Base-by-base conservation (phyloP, 2,329 filamentous ascomycete species). In the Aspergillus transmontanensis region DNA sequence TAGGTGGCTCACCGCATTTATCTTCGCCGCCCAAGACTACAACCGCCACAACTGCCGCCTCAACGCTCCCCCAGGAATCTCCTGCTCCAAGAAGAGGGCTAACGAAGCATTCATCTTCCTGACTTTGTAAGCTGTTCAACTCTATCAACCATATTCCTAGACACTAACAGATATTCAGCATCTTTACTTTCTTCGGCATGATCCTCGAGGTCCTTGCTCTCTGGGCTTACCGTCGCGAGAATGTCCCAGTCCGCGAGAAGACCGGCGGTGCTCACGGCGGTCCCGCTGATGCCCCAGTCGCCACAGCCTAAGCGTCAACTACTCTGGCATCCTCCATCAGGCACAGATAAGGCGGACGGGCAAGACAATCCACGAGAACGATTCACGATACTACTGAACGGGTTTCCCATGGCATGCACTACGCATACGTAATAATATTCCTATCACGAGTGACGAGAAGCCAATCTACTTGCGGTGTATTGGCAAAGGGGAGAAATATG, bases 11-110 rank as follows among this genome's bases (percentile, higher is more conserved):
- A 82, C 81, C 1, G 73, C 79, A 21, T 83, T 83, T 69, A 80
- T 83, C 68, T 82, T 83, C 72, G 69, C 80, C 1, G 77, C 80
- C 5, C 76, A 82, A 71, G 80, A 82, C 74, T 83, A 82, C 68
- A 71, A 73, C 67, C 61, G 66, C 57, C 46, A 67, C 19, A 46
- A 68, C 39, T 82, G 80, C 69, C 64, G 39, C 58, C 46, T 65
- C 32, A 69, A 74, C 55, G 64, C 75, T 3, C 80, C 81, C 1
- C 71, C 72, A 1, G 71, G 71, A 50, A 59, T 74, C 19, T 54
- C 59, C 34, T 82, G 80, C 69, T 64, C 66, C 10, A 67, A 72
- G 41, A 83, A 83, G 69, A 70, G 73, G 55, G 75, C 79, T 23
- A 78, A 75, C 51, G 76, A 82, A 67, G 66, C 80, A 0, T 83